A percentile compares a stretch with the other conserved stretches of the same genome.
Evolutionary conservation across 768 basidiomycete species (phyloP).

Genomic region (Rubroboletus pulcherrimus): DNA sequence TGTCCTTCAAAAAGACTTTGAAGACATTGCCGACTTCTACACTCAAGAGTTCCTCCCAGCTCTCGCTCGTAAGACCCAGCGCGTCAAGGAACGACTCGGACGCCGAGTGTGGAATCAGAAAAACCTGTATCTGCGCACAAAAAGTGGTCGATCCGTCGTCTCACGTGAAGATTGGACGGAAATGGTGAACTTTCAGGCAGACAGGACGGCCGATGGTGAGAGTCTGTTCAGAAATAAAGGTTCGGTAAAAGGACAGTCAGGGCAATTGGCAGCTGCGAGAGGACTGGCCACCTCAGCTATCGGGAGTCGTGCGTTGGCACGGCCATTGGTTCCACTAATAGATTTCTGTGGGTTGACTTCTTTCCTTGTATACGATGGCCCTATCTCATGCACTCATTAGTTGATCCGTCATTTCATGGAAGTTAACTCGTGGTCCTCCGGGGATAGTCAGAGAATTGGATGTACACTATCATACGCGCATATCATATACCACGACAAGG

Average conservation of each 20-base stretch:
- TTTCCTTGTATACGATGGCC: background rate
- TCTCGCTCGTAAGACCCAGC: conserved; percentile 50
- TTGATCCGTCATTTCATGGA: conserved; percentile 23
- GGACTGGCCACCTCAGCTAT: conserved; percentile 6
- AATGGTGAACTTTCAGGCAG: conserved; percentile 45
- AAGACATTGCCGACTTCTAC: conserved; percentile 45
- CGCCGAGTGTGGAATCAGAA: conserved; percentile 68
- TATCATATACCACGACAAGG: background rate
- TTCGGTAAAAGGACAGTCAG: background rate
- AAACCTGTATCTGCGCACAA: conserved; percentile 49
- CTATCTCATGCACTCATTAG: conserved; percentile 11
- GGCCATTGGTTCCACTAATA: conserved; percentile 10
- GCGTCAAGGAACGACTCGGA: conserved; percentile 73
- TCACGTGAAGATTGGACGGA: conserved; percentile 45
- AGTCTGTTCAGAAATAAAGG: background rate
- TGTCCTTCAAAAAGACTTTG: conserved; percentile 53
- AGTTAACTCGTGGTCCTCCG: conserved; percentile 2
- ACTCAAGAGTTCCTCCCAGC: conserved; percentile 36
- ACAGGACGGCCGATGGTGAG: background rate
- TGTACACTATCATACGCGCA: conserved; percentile 2
- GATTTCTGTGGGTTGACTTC: conserved; percentile 21
- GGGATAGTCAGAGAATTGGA: background rate
- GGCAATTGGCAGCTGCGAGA: background rate
- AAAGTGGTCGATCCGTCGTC: conserved; percentile 32
- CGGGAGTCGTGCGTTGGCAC: background rate